These are phyloP conservation scores for Scleromitrula shiraiana DNA, from an alignment of 2,329 filamentous ascomycete genomes.

Conservation along the genomic window DNA sequence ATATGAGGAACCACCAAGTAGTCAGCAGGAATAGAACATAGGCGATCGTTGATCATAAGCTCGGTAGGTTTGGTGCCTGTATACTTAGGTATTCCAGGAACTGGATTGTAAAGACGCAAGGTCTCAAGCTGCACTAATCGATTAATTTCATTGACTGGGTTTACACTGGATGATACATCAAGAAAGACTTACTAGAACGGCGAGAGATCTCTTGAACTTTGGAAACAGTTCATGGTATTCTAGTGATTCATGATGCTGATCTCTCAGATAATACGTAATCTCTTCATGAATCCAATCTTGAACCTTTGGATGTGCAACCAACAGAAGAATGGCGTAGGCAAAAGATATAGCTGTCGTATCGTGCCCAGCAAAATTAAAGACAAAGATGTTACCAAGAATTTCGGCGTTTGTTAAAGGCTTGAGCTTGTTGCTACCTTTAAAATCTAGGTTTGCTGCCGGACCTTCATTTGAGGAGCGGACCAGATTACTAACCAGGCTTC, in stretches of 20 bases:
- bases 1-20: slow-evolving; percentile 32
- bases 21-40: slow-evolving; percentile 18
- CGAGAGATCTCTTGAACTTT: slow-evolving; percentile 32
- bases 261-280: slow-evolving; percentile 6
- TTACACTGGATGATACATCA: background rate
- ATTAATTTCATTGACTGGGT: background rate
- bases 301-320: slow-evolving; percentile 13
- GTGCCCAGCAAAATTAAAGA: slow-evolving; percentile 25
- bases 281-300: slow-evolving; percentile 13
- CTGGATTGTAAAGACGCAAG: slow-evolving; percentile 44
- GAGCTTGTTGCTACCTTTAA: slow-evolving; percentile 13
- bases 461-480: slow-evolving; percentile 18
- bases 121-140: slow-evolving; percentile 32
- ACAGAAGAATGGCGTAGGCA: slow-evolving; percentile 16
- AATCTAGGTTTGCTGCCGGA: background rate
- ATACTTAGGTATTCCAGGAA: slow-evolving; percentile 45
- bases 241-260: slow-evolving; percentile 25
- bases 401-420: slow-evolving; percentile 27
- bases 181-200: slow-evolving; percentile 26
- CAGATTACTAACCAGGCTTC: slow-evolving; percentile 10
- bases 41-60: background rate
- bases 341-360: slow-evolving; percentile 25
- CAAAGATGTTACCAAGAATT: slow-evolving; percentile 25
- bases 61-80: slow-evolving; percentile 17
- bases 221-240: slow-evolving; percentile 33